Evolutionary conservation across 2,329 filamentous ascomycete genomes (phyloP).

Genomic region (Trichoderma sp.): DNA sequence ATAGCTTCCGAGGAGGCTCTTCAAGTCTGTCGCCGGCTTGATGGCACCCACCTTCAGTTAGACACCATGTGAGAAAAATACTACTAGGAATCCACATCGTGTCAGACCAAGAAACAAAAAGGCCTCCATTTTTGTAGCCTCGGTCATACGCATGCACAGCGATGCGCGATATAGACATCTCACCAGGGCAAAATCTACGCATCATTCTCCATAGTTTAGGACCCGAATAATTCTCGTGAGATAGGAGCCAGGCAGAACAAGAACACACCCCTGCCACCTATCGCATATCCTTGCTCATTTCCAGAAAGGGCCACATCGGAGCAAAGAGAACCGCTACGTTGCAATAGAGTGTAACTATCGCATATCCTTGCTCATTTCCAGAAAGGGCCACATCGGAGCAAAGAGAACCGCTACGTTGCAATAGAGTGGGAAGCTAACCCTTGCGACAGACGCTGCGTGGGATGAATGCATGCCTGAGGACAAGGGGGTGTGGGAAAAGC

Average conservation of each 20-base stretch:
- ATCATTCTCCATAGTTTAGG: not conserved
- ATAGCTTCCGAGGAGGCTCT: not conserved
- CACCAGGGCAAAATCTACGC: not conserved
- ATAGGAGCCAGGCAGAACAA: not conserved
- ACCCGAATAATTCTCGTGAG: conserved; percentile 21
- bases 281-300: not conserved
- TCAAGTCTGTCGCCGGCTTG: not conserved
- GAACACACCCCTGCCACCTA: not conserved
- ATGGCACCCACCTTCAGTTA: conserved; percentile 8
- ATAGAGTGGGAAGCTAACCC: not conserved
- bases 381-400: conserved; percentile 1
- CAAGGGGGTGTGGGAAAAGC: conserved; percentile 1
- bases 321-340: conserved; percentile 4
- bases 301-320: not conserved
- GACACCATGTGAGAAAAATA: conserved; percentile 16
- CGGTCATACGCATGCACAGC: not conserved
- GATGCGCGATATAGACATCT: conserved; percentile 11
- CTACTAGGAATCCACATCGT: not conserved
- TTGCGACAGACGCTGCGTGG: conserved; percentile 13
- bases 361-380: not conserved
- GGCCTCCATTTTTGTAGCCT: not conserved
- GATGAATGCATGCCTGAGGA: conserved; percentile 11
- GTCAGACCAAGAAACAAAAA: not conserved
- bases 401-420: not conserved
- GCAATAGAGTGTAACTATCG: not conserved